phyloP scores from a whole-genome alignment of 805 yeast genomes.

The Candida lessepsii region DNA sequence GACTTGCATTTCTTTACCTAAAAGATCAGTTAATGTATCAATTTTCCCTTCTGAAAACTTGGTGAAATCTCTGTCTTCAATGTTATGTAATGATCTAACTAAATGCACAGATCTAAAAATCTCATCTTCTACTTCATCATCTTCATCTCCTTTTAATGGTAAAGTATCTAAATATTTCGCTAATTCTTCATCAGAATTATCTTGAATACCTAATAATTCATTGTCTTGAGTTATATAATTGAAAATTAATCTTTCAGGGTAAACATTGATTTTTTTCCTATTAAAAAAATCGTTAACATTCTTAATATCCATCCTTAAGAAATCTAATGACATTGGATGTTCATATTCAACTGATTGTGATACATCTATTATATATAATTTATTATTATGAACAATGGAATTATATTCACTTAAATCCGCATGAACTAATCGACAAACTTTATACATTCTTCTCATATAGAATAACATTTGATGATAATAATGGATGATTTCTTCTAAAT shows the following conservation, averaged over 20 bases:
- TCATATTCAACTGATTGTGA: conserved; percentile 98
- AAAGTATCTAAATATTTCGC: conserved; percentile 45
- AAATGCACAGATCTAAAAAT: conserved; percentile 79
- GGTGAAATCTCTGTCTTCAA: conserved; percentile 87
- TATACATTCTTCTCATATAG: conserved; percentile 84
- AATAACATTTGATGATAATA: conserved; percentile 78
- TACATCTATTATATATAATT: conserved; percentile 88
- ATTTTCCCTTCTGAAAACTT: conserved; percentile 78
- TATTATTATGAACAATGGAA: conserved; percentile 75
- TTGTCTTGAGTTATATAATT: conserved; percentile 63
- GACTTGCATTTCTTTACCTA: conserved; percentile 26
- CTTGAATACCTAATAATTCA: conserved; percentile 34
- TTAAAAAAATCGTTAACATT: conserved; percentile 87
- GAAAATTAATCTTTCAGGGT: conserved; percentile 80
- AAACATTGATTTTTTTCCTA: conserved; percentile 67
- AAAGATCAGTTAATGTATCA: conserved; percentile 67
- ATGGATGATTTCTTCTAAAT: conserved; percentile 60
- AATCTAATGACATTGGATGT: conserved; percentile 95
- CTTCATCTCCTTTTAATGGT: conserved; percentile 59
- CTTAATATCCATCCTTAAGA: conserved; percentile 95
- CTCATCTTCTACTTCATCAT: conserved; percentile 68
- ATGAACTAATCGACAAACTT: conserved; percentile 86
- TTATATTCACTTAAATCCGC: conserved; percentile 97
- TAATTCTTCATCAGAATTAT: conserved; percentile 43
- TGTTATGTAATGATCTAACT: conserved; percentile 74